Conservation (phyloP, 495 filamentous ascomycete genomes). For the Penicillium lagena region DNA sequence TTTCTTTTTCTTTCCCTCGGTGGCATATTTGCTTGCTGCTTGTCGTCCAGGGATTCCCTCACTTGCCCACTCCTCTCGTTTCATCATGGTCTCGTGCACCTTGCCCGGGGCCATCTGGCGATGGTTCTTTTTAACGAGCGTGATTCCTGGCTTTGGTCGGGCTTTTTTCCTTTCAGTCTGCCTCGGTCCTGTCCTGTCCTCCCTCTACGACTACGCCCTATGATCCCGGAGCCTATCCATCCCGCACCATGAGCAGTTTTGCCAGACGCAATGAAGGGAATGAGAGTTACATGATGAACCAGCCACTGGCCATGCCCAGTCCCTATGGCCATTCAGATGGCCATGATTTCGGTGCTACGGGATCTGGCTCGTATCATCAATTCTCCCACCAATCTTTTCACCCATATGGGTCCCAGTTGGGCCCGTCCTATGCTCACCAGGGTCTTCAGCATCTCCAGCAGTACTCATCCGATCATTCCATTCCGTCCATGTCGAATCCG, state of each 20-base stretch:
- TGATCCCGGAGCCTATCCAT: neutral
- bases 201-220: neutral
- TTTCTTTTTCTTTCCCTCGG: slow-evolving; percentile 17
- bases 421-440: slow-evolving; percentile 27
- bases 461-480: slow-evolving; percentile 27
- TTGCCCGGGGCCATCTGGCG: slow-evolving; percentile 9
- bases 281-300: slow-evolving; percentile 33
- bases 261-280: slow-evolving; percentile 30
- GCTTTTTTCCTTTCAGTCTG: slow-evolving; percentile 2
- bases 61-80: slow-evolving; percentile 15
- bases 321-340: slow-evolving; percentile 26
- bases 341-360: slow-evolving; percentile 27
- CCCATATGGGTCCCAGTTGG: slow-evolving; percentile 30
- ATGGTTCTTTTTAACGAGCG: slow-evolving; percentile 21
- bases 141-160: slow-evolving; percentile 9
- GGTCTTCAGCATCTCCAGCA: slow-evolving; percentile 25
- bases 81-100: slow-evolving; percentile 26
- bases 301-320: slow-evolving; percentile 26
- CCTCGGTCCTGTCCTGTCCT: neutral
- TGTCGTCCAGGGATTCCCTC: slow-evolving; percentile 23
- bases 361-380: slow-evolving; percentile 28
- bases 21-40: slow-evolving; percentile 22
- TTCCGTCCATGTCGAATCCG: slow-evolving; percentile 24
- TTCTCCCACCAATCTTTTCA: slow-evolving; percentile 31
- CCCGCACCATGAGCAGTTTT: slow-evolving; percentile 29